Percentiles rank a stretch among this genome's conserved stretches.
Conservation (phyloP, 495 filamentous ascomycete genomes). For the Neohortaea acidophila region DNA sequence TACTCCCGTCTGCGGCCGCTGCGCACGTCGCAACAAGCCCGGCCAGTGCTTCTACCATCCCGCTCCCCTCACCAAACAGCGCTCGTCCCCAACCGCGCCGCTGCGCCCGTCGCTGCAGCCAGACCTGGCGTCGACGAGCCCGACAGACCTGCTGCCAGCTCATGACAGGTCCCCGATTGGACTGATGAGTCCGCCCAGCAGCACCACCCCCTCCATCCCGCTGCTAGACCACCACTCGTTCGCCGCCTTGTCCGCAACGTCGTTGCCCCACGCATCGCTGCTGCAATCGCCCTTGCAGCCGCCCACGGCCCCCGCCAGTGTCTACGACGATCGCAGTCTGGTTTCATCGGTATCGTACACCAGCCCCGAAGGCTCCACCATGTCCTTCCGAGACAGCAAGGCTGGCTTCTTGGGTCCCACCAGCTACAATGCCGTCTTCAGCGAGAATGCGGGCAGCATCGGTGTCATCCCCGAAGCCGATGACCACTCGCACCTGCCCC, state of each 20-base stretch:
- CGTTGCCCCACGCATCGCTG: not conserved
- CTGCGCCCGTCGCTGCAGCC: not conserved
- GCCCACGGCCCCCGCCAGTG: not conserved
- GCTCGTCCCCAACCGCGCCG: not conserved
- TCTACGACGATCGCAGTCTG: constrained; percentile 2
- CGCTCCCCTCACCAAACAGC: constrained; percentile 14
- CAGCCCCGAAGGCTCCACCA: constrained; percentile 8
- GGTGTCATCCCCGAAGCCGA: constrained; percentile 5
- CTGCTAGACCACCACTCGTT: too few species aligned
- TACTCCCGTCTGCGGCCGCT: constrained; percentile 15
- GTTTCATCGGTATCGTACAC: not conserved
- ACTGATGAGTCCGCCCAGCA: not conserved
- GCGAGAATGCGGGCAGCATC: constrained; percentile 9
- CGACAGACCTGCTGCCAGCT: not conserved
- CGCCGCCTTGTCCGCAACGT: too few species aligned
- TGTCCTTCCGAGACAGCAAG: constrained; percentile 14
- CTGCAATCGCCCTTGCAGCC: not conserved
- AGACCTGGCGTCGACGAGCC: not conserved
- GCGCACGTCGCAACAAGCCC: constrained; percentile 14
- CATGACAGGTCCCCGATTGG: not conserved
- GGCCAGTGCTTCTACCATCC: constrained; percentile 19
- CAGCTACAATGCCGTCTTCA: constrained; percentile 16
- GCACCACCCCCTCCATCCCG: not conserved
- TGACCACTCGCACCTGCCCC: constrained; percentile 1
- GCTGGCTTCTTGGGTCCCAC: constrained; percentile 18